Evolutionary conservation across 2,329 filamentous ascomycete species (phyloP).

Genomic region (Pseudofabraea citricarpa): DNA sequence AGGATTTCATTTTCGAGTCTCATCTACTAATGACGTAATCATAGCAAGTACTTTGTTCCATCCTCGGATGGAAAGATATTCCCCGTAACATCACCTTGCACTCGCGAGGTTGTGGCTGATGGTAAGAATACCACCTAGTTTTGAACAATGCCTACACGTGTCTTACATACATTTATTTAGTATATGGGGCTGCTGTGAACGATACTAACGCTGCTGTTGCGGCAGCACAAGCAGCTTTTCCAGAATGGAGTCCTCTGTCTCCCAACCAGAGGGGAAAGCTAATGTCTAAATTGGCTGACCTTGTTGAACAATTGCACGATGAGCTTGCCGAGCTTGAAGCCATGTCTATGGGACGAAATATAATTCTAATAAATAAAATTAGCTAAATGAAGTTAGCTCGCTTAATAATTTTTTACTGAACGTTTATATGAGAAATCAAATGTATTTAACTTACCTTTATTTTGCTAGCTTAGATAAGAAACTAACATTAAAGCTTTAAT

Average conservation of each 20-base stretch:
- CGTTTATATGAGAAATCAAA: no score
- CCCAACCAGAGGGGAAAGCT: conserved; percentile 26
- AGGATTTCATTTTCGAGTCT: neutral
- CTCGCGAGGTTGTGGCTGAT: neutral
- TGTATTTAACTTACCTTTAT: no score
- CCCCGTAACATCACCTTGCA: neutral
- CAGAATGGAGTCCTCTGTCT: conserved; percentile 32
- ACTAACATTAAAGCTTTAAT: no score
- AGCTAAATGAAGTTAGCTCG: no score
- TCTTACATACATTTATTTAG: neutral
- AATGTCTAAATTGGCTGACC: conserved; percentile 27
- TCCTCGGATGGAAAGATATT: neutral
- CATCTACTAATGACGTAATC: neutral
- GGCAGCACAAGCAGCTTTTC: conserved; percentile 32
- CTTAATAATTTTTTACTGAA: no score
- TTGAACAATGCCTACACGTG: neutral
- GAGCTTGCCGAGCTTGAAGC: conserved; percentile 32
- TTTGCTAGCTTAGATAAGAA: no score
- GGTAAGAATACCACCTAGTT: neutral
- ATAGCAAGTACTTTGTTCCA: neutral
- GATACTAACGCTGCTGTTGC: conserved; percentile 32
- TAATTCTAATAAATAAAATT: no score
- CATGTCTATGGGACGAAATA: conserved; percentile 29
- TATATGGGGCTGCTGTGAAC: conserved; percentile 17
- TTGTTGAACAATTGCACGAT: conserved; percentile 24